Base-by-base conservation (phyloP, 1,284 basidiomycete species). In the Cystobasidium sp. region DNA sequence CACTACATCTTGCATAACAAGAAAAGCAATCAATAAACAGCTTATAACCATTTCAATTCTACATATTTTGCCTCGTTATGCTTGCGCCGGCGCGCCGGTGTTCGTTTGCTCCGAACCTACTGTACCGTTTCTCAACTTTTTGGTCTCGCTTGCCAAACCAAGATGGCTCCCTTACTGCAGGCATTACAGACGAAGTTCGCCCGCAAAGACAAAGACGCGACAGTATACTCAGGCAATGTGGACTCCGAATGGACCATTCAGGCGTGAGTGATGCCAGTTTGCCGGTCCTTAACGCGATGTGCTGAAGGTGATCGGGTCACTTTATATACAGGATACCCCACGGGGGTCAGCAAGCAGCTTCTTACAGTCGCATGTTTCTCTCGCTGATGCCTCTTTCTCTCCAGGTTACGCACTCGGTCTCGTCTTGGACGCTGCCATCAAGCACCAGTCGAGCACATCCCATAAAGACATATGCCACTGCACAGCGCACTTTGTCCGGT, bases 231-330 rank as follows among this genome's bases (percentile, higher is more conserved):
- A 12, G 72, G 72, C 16, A 31, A 51, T 20, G 72, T 74, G 6
- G 72, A 74, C 53, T 56, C 72, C 7, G 72, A 74, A 44, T 74
- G 72, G 72, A 74, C 72, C 22, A 74, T 74, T n/a, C 64, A 52
- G 37, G 70, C 70, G 70, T 73, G 43, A 24, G 69, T 55, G 4
- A 20, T 49, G 7, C 37, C 22, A 16, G 8, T 31, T 58, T 31
- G 53, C 39, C 14, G n/a, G 53, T 64, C 37, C 46, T 24, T 67
- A 14, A 14, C 37, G 37, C 47, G 51, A 24, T 52, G 39, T 24
- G 64, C 7, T 43, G 68, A 69, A 39, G 22, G 55, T 6, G 58
- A 16, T 61, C 59, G 8, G 22, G 20, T 53, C 20, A 39, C 24
- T 61, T n/a, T 22, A 43, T 3, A 6, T 63, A 52, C 70, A 73